Percentiles rank a stretch among this genome's conserved stretches.
Conservation (phyloP, 192 early-diverging fungal species). For the Gigaspora rosea region DNA sequence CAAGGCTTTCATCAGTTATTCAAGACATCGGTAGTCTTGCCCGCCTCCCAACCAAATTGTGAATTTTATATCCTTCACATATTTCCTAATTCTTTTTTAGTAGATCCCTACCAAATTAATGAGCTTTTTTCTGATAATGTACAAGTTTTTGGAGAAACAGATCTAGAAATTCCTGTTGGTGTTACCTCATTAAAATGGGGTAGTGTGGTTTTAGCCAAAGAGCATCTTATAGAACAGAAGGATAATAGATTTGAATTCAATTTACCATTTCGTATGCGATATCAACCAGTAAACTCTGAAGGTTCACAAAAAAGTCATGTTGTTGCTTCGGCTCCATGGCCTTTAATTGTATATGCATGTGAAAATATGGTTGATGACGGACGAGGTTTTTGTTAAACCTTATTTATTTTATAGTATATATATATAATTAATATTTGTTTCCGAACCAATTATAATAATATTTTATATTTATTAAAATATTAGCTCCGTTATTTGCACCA, state of each 20-base stretch:
- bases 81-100: conserved; percentile 15
- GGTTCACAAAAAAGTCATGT: conserved; percentile 3
- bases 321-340: not conserved
- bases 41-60: not conserved
- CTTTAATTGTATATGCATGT: not conserved
- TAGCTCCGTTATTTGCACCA: conserved; percentile 4
- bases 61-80: not conserved
- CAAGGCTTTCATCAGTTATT: conserved; percentile 10
- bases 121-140: not conserved
- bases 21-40: not conserved
- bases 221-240: not conserved
- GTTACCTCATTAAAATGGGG: conserved; percentile 11
- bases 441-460: not conserved
- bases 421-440: not conserved
- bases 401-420: too few species aligned
- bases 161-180: conserved; percentile 10
- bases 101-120: conserved; percentile 3
- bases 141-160: conserved; percentile 1
- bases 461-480: not conserved
- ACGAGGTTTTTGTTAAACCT: not conserved
- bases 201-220: not conserved
- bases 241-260: not conserved
- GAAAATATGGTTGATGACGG: not conserved
- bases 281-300: conserved; percentile 11
- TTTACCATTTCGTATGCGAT: conserved; percentile 8